These are phyloP conservation scores for Penicillium decumbens DNA, from an alignment of 2,329 filamentous ascomycete genomes.

Conservation along the genomic window DNA sequence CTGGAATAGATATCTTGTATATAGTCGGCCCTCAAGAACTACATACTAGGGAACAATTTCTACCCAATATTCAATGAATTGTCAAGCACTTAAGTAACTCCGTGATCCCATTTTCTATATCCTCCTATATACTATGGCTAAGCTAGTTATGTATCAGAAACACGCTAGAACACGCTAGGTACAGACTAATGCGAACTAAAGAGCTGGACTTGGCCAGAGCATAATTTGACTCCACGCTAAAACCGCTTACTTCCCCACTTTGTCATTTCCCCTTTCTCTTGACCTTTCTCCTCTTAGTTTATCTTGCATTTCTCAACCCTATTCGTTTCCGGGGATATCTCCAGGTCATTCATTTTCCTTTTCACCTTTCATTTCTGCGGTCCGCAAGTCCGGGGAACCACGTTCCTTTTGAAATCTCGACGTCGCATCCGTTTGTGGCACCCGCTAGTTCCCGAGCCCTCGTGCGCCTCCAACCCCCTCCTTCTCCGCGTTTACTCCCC, in stretches of 20 bases:
- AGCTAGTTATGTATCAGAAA: no score
- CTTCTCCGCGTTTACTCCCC: conserved; percentile 1
- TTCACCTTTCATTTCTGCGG: neutral
- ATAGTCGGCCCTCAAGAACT: no score
- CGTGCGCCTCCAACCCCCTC: conserved; percentile 7
- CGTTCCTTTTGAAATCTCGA: conserved; percentile 1
- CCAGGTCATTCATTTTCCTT: neutral
- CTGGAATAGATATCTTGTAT: no score
- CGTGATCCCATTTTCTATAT: no score
- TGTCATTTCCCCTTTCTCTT: conserved; percentile 8
- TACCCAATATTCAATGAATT: no score
- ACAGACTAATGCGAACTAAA: neutral
- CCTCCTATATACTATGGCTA: no score
- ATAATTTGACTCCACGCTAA: neutral
- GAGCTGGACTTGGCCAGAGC: neutral
- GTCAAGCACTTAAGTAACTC: no score
- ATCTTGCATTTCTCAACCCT: neutral
- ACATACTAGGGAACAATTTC: no score
- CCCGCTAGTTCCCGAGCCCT: conserved; percentile 6
- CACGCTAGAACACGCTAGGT: neutral
- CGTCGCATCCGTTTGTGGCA: conserved; percentile 7
- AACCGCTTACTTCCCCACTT: neutral
- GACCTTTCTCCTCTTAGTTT: neutral
- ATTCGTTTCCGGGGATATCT: neutral
- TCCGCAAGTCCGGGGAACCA: neutral